Conservation (phyloP, 768 basidiomycete genomes). For the Scleroderma citrinum region DNA sequence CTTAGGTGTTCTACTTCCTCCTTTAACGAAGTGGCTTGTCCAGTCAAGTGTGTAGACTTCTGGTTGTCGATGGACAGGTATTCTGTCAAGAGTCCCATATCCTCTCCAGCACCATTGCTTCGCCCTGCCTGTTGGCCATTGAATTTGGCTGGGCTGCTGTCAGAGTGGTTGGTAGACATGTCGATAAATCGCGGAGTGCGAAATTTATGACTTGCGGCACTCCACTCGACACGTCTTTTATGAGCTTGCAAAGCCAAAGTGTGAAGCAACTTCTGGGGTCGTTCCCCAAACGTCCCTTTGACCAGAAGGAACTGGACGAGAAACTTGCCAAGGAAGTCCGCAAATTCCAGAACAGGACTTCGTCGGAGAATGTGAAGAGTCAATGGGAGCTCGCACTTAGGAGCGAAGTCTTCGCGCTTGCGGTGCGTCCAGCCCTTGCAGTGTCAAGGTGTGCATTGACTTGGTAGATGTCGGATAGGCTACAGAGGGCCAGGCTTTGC, state of each 20-base stretch:
- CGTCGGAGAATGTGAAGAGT: constrained; percentile 56
- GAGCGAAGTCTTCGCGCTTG: constrained; percentile 65
- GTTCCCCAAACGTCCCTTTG: constrained; percentile 46
- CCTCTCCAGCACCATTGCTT: constrained; percentile 27
- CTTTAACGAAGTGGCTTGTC: not conserved
- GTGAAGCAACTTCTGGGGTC: constrained; percentile 46
- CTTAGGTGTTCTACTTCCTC: not conserved
- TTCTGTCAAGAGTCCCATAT: constrained; percentile 27
- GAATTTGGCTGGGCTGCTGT: constrained; percentile 10
- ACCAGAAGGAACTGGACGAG: constrained; percentile 42
- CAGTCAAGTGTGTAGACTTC: not conserved
- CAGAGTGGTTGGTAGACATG: constrained; percentile 18
- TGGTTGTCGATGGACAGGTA: not conserved
- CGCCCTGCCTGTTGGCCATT: constrained; percentile 5
- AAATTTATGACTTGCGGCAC: constrained; percentile 16
- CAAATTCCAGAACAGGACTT: constrained; percentile 37
- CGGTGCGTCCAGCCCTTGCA: constrained; percentile 41
- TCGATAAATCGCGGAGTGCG: constrained; percentile 17
- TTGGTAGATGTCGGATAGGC: constrained; percentile 32
- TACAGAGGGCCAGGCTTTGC: constrained; percentile 62
- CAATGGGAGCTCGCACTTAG: constrained; percentile 73
- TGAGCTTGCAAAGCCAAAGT: constrained; percentile 44
- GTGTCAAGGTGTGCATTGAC: not conserved
- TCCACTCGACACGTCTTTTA: constrained; percentile 13
- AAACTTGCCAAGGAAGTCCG: constrained; percentile 42